Percentiles rank a stretch among this genome's conserved stretches.
phyloP scores from a whole-genome alignment of 805 yeast species.

The Suhomyces vadensis region DNA sequence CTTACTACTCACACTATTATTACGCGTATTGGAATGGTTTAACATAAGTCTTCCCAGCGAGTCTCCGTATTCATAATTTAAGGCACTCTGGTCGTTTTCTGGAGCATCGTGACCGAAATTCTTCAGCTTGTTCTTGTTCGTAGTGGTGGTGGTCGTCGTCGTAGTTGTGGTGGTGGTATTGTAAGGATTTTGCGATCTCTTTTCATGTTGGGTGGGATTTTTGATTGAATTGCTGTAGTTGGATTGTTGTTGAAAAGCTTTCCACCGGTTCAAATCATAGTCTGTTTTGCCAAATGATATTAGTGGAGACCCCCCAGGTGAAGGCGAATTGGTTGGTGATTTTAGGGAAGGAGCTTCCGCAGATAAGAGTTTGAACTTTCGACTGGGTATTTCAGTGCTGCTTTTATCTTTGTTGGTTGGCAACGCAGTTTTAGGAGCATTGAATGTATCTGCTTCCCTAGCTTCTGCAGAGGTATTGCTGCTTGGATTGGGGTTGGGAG shows the following conservation, averaged over 20 bases:
- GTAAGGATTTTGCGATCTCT: constrained; percentile 5
- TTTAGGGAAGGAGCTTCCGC: neutral
- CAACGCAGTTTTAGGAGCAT: neutral
- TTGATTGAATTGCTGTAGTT: neutral
- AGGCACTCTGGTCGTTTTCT: neutral
- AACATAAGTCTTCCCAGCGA: neutral
- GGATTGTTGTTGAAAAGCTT: constrained; percentile 14
- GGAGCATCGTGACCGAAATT: neutral
- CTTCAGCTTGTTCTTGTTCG: constrained; percentile 3
- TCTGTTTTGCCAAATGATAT: constrained; percentile 9
- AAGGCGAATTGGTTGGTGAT: constrained; percentile 1
- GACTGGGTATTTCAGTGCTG: neutral
- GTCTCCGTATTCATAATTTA: neutral
- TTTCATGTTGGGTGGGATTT: neutral
- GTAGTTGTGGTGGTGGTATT: constrained; percentile 17
- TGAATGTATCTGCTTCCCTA: neutral
- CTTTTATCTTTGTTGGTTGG: neutral
- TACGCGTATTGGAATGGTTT: neutral
- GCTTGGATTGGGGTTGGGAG: neutral
- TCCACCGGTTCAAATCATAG: constrained; percentile 19
- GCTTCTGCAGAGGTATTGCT: neutral
- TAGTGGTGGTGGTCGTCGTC: constrained; percentile 16
- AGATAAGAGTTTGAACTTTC: neutral
- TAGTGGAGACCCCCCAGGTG: constrained; percentile 1
- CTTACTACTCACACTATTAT: neutral